These are phyloP conservation scores for Yamadazyma spencermartinsiae DNA, from an alignment of 1,139 yeast species.

Conservation along the genomic window DNA sequence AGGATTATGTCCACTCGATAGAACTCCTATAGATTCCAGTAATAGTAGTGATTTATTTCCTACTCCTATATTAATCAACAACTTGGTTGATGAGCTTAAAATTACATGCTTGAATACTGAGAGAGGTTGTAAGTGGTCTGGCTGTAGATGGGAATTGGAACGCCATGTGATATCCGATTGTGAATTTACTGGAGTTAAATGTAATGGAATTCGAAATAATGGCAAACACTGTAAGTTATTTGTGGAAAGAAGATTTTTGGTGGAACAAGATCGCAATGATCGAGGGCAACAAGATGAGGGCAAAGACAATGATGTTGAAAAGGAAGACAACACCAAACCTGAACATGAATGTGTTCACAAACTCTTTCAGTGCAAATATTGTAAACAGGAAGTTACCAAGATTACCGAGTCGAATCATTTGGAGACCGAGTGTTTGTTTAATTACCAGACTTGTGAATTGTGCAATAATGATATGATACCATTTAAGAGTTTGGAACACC, in stretches of 20 bases:
- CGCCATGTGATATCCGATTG: conserved; percentile 54
- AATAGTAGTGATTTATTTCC: conserved; percentile 52
- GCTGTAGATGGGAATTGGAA: conserved; percentile 60
- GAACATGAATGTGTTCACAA: conserved; percentile 33
- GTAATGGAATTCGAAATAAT: conserved; percentile 29
- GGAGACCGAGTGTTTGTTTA: conserved; percentile 39
- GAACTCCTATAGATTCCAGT: conserved; percentile 46
- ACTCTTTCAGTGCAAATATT: conserved; percentile 37
- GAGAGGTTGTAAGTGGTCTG: conserved; percentile 60
- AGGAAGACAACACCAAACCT: neutral
- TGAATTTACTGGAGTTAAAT: conserved; percentile 50
- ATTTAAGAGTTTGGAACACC: conserved; percentile 30
- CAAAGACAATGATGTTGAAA: conserved; percentile 12
- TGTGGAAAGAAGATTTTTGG: conserved; percentile 16
- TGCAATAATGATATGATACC: conserved; percentile 46
- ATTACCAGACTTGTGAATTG: conserved; percentile 39
- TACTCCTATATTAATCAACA: conserved; percentile 61
- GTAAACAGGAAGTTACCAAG: conserved; percentile 34
- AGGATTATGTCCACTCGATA: conserved; percentile 63
- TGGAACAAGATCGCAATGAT: conserved; percentile 4
- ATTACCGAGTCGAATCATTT: conserved; percentile 37
- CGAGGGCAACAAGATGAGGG: conserved; percentile 11
- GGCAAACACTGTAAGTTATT: conserved; percentile 10
- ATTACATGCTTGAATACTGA: conserved; percentile 54
- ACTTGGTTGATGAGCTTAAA: conserved; percentile 59